Evolutionary conservation across 2,329 filamentous ascomycete species (phyloP).

Genomic region (Fusarium sp.): DNA sequence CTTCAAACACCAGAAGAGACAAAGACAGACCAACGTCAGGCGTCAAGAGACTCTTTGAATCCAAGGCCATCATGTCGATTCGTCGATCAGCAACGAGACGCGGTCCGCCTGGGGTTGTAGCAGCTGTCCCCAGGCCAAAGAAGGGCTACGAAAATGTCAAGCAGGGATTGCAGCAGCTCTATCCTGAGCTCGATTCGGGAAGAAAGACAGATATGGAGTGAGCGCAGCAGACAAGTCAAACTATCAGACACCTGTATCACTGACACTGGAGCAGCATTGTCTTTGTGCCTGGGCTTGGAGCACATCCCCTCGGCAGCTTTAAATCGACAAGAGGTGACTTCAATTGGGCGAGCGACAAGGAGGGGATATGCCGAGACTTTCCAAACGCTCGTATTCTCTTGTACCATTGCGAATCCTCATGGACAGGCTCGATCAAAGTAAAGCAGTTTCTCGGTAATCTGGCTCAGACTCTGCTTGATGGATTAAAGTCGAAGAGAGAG

Average conservation of each 20-base stretch:
- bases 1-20: neutral
- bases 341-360: constrained; percentile 53
- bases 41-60: neutral
- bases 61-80: constrained; percentile 16
- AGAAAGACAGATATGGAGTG: constrained; percentile 50
- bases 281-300: constrained; percentile 53
- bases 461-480: constrained; percentile 49
- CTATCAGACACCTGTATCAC: neutral
- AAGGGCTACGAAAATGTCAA: constrained; percentile 50
- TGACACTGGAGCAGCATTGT: constrained; percentile 46
- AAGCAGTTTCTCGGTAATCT: constrained; percentile 53
- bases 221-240: neutral
- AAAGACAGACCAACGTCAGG: constrained; percentile 1
- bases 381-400: constrained; percentile 52
- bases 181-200: constrained; percentile 44
- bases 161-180: constrained; percentile 52
- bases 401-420: constrained; percentile 55
- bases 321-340: constrained; percentile 50
- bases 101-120: constrained; percentile 30
- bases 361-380: constrained; percentile 50
- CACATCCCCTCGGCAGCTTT: constrained; percentile 53
- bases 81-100: constrained; percentile 30
- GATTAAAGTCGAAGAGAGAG: constrained; percentile 49
- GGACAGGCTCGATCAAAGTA: constrained; percentile 53
- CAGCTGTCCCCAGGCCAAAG: constrained; percentile 36